Conservation (phyloP, 768 basidiomycete genomes). For the Tubosaeta sp. region DNA sequence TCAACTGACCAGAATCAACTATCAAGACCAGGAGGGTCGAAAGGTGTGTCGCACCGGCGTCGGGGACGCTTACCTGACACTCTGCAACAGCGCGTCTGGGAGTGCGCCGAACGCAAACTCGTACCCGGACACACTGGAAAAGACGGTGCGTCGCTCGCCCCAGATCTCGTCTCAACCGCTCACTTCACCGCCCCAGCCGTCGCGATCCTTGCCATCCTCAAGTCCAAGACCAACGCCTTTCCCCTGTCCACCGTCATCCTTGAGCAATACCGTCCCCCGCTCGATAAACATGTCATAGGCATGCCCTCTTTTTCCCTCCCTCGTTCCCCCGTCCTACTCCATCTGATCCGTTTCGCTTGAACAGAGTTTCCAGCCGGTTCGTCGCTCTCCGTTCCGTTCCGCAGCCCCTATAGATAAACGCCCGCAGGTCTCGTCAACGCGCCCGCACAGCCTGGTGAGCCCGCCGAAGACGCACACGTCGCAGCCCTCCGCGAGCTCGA, state of each 20-base stretch:
- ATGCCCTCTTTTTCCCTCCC: slow-evolving; percentile 4
- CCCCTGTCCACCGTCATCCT: slow-evolving; percentile 77
- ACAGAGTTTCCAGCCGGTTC: slow-evolving; percentile 58
- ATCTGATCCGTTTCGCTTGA: not conserved
- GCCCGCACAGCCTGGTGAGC: slow-evolving; percentile 25
- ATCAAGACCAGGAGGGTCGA: slow-evolving; percentile 71
- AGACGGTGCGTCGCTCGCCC: slow-evolving; percentile 53
- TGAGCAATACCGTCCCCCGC: slow-evolving; percentile 89
- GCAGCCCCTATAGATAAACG: not conserved
- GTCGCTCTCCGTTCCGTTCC: slow-evolving; percentile 13
- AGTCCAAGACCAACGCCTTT: slow-evolving; percentile 69
- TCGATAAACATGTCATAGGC: slow-evolving; percentile 76
- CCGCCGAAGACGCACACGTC: slow-evolving; percentile 64
- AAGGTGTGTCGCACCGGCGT: slow-evolving; percentile 40
- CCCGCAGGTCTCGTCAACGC: slow-evolving; percentile 74
- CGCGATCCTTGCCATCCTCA: slow-evolving; percentile 75
- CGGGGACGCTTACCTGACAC: not conserved
- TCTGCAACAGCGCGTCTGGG: slow-evolving; percentile 72
- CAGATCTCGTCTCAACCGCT: not conserved
- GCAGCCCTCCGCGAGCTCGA: slow-evolving; percentile 85
- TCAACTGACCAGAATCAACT: slow-evolving; percentile 75
- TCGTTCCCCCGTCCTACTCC: not conserved
- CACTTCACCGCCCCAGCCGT: slow-evolving; percentile 50
- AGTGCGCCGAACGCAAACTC: slow-evolving; percentile 81
- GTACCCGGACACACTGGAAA: slow-evolving; percentile 73